These are phyloP conservation scores for Hyparrhenia diplandra DNA, from an alignment of 176 grass and related monocot genomes.

Conservation along the genomic window DNA sequence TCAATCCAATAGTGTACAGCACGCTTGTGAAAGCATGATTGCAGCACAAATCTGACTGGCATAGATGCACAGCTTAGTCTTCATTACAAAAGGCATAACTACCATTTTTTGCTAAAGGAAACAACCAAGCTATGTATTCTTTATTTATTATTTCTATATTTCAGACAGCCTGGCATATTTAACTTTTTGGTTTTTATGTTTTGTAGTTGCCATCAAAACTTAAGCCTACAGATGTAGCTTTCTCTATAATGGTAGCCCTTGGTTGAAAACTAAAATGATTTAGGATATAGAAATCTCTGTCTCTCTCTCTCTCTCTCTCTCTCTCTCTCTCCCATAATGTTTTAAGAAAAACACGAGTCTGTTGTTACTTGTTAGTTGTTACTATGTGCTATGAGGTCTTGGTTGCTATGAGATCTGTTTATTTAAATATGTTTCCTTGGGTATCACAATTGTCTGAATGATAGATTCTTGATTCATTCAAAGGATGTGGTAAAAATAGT, in stretches of 20 bases:
- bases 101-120: constrained; percentile 1
- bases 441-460: no score
- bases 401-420: no score
- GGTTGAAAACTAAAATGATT: no score
- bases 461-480: no score
- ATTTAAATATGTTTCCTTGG: no score
- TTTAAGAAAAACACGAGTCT: no score
- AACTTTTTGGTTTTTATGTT: background rate
- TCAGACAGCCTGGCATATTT: background rate
- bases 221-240: background rate
- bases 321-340: no score
- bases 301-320: no score
- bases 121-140: background rate
- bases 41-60: background rate
- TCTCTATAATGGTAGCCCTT: background rate
- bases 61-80: background rate
- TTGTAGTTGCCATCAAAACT: constrained; percentile 6
- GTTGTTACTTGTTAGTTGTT: no score
- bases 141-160: constrained; percentile 18
- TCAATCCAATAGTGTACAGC: background rate
- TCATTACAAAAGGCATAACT: background rate
- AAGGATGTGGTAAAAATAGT: no score
- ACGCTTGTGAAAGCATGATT: background rate
- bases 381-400: no score
- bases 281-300: no score